Evolutionary conservation across 192 early-diverging fungal species (phyloP), one percentile per base, ranked within the genome.

Genomic region (Dissophora ornata): DNA sequence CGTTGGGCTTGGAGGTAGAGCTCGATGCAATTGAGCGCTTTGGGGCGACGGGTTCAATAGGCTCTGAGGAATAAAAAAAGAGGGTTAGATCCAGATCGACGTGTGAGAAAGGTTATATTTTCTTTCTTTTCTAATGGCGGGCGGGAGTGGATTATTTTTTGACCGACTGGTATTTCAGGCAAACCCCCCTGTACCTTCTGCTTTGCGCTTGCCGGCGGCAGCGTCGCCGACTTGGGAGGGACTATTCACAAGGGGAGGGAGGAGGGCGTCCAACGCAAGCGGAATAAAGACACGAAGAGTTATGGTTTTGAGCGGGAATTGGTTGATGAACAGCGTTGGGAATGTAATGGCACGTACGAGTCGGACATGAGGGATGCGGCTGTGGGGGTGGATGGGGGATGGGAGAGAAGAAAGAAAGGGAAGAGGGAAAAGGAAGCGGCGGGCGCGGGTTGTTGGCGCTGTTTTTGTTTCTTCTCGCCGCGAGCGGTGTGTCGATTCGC

Each of bases 1-100:
- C 71, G 25, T 54, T 19, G 10, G 21, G 13, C 6, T 66, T 62
- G 16, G 62, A 18, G 11, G 57, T 22, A 1, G 71, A 75, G 34
- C 69, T 71, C 15, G 71, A 75, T 3, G 63, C 71, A 10, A 54
- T 56, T 5, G 71, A 34, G 11, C 71, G 71, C 51, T 75, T 75
- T 19, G 49, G n/a, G 40, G 57, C 19, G 13, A 32, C 48, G 11
- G 47, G 45, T 5, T 49, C 62, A 15, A 65, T 36, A n/a, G 56
- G 51, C n/a, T 75, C 71, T 75, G 41, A 44, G 24, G 22, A 22
- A 26, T 30, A 7, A 12, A 26, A 53, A 0, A 45, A 54, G 7
- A 2, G 26, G 16, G 44, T 45, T 45, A 45, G 50, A 47, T 19
- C 13, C 46, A 47, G 46, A n/a, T 15, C 18, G 12, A 41, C 40